Conservation (phyloP, 768 basidiomycete genomes). For the Boletus eberwhitei region DNA sequence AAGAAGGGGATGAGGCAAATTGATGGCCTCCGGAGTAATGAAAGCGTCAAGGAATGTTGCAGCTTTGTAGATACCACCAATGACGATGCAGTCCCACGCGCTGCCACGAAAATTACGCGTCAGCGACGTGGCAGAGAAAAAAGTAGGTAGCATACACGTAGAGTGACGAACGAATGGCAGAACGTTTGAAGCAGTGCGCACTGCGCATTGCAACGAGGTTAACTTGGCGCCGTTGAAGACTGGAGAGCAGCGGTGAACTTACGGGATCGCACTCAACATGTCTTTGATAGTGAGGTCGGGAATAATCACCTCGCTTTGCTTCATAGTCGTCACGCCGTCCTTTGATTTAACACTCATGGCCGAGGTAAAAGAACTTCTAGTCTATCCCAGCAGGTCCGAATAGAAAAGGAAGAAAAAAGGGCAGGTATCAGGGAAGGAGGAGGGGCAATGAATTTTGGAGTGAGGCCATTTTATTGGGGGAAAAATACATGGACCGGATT, state of each 20-base stretch:
- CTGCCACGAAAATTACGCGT: constrained; percentile 36
- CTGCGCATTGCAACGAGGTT: constrained; percentile 33
- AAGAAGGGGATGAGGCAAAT: constrained; percentile 57
- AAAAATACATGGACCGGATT: constrained; percentile 17
- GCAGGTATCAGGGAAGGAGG: background rate
- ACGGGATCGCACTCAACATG: constrained; percentile 80
- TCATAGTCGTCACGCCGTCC: constrained; percentile 31
- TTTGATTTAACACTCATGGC: constrained; percentile 16
- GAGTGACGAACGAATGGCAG: constrained; percentile 69
- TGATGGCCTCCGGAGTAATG: constrained; percentile 52
- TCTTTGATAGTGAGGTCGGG: constrained; percentile 90
- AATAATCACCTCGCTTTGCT: constrained; percentile 63
- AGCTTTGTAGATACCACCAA: constrained; percentile 64
- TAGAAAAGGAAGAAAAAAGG: background rate
- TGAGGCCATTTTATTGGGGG: constrained; percentile 28
- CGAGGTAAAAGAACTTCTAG: background rate
- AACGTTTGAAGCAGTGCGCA: constrained; percentile 87
- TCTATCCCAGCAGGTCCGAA: constrained; percentile 6
- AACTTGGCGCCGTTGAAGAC: background rate
- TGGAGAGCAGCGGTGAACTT: constrained; percentile 29
- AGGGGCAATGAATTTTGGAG: background rate
- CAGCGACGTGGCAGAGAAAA: background rate
- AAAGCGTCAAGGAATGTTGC: constrained; percentile 62
- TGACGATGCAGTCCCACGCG: constrained; percentile 70
- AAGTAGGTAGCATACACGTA: constrained; percentile 59